phyloP scores from a whole-genome alignment of 495 filamentous ascomycete genomes.

The Penicillium roqueforti region DNA sequence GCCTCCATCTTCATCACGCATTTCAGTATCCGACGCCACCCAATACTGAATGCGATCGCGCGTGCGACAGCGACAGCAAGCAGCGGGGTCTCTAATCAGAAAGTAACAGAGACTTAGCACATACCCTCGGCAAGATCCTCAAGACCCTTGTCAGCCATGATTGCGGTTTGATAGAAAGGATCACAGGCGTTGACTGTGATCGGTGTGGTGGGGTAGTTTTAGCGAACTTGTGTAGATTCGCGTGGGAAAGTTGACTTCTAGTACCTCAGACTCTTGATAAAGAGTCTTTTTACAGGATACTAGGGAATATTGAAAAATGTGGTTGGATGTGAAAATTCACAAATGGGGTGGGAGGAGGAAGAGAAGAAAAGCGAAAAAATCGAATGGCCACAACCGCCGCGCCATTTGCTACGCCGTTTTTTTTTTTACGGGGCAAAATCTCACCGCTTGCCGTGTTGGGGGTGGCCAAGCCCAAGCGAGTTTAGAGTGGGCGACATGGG shows the following conservation, averaged over 20 bases:
- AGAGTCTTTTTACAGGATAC: slow-evolving; percentile 30
- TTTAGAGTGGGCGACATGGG: not conserved
- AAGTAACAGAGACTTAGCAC: slow-evolving; percentile 25
- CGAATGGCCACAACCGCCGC: slow-evolving; percentile 16
- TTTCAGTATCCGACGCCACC: slow-evolving; percentile 18
- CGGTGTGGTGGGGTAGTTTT: slow-evolving; percentile 44
- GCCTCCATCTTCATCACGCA: slow-evolving; percentile 10
- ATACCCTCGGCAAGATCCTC: slow-evolving; percentile 90
- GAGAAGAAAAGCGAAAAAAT: slow-evolving; percentile 36
- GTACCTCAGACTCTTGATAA: slow-evolving; percentile 40
- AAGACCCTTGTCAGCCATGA: slow-evolving; percentile 96
- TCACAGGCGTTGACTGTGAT: slow-evolving; percentile 68
- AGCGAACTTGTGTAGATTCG: slow-evolving; percentile 37
- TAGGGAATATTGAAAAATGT: slow-evolving; percentile 23
- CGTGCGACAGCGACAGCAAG: not conserved
- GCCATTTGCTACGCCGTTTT: slow-evolving; percentile 33
- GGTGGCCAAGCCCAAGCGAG: slow-evolving; percentile 3
- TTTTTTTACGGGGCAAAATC: slow-evolving; percentile 31
- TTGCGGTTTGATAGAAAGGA: slow-evolving; percentile 66
- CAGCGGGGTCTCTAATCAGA: not conserved
- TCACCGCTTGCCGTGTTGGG: slow-evolving; percentile 22
- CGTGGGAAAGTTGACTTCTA: slow-evolving; percentile 24
- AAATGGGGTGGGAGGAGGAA: slow-evolving; percentile 37
- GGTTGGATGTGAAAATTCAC: slow-evolving; percentile 30
- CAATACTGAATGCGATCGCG: slow-evolving; percentile 8